These are phyloP conservation scores for Calvatia gigantea DNA, from an alignment of 768 basidiomycete genomes.

Conservation along the genomic window DNA sequence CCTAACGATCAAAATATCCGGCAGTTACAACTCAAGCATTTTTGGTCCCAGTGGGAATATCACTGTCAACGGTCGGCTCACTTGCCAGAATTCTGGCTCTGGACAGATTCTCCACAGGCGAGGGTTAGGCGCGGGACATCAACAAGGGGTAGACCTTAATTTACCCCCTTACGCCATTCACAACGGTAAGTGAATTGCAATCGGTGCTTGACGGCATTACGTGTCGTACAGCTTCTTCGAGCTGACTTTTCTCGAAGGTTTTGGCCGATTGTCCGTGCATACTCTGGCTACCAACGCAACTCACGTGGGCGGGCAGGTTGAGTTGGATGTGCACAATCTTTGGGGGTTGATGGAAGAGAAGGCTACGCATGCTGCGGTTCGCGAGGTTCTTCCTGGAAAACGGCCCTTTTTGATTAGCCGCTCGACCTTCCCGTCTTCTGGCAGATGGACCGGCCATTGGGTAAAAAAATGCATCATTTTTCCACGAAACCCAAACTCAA, in stretches of 20 bases:
- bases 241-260: conserved; percentile 29
- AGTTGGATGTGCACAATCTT: conserved; percentile 68
- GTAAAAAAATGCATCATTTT: conserved; percentile 27
- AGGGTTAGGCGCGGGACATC: conserved; percentile 47
- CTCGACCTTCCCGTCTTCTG: conserved; percentile 65
- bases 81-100: conserved; percentile 31
- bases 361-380: conserved; percentile 58
- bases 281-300: conserved; percentile 72
- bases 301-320: conserved; percentile 56
- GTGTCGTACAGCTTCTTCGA: not conserved
- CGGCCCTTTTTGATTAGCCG: conserved; percentile 72
- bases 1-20: conserved; percentile 5
- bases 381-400: conserved; percentile 49
- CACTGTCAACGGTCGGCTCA: conserved; percentile 63
- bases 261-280: conserved; percentile 47
- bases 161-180: conserved; percentile 67
- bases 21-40: conserved; percentile 56
- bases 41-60: conserved; percentile 75
- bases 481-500: conserved; percentile 14
- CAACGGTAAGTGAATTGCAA: conserved; percentile 45
- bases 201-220: conserved; percentile 1
- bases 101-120: conserved; percentile 30
- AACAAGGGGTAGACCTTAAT: conserved; percentile 48
- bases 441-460: conserved; percentile 75
- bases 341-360: conserved; percentile 73